Conservation (phyloP, 352 stramenopile genomes). For the Achlya hypogyna region DNA sequence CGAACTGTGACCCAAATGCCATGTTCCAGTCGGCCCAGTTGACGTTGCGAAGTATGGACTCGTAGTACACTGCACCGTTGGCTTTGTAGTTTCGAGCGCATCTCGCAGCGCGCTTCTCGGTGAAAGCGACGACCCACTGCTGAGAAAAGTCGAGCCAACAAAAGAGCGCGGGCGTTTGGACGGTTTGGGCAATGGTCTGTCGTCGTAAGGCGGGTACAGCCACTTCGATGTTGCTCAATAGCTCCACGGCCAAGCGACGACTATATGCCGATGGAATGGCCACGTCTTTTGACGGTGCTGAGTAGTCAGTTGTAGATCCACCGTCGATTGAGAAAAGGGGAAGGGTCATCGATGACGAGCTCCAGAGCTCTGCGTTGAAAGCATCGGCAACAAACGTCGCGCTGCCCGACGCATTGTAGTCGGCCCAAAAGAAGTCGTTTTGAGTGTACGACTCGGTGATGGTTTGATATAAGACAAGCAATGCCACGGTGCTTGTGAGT, state of each 20-base stretch:
- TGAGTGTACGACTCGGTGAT: too few relatives aligned
- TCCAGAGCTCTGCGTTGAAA: not conserved
- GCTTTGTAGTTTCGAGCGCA: not conserved
- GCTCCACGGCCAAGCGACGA: not conserved
- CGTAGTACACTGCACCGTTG: not conserved
- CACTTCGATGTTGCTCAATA: too few relatives aligned
- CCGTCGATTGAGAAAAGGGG: not conserved
- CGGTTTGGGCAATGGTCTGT: not conserved
- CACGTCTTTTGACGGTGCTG: too few relatives aligned
- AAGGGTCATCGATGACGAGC: not conserved
- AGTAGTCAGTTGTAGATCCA: not conserved
- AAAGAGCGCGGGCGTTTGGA: not conserved
- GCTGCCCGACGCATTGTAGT: not conserved
- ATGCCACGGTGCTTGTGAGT: too few relatives aligned
- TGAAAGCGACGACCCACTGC: not conserved
- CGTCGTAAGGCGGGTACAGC: not conserved
- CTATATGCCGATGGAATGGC: not conserved
- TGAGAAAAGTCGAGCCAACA: not conserved
- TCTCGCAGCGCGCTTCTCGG: not conserved
- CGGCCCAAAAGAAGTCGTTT: not conserved
- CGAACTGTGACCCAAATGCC: not conserved
- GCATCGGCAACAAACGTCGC: not conserved
- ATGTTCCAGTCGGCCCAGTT: not conserved
- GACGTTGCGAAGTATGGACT: not conserved
- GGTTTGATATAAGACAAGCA: too few relatives aligned